Percentiles rank a stretch among this genome's conserved stretches.
phyloP scores from a whole-genome alignment of 331 rosid genomes.

The Malus hybrid region DNA sequence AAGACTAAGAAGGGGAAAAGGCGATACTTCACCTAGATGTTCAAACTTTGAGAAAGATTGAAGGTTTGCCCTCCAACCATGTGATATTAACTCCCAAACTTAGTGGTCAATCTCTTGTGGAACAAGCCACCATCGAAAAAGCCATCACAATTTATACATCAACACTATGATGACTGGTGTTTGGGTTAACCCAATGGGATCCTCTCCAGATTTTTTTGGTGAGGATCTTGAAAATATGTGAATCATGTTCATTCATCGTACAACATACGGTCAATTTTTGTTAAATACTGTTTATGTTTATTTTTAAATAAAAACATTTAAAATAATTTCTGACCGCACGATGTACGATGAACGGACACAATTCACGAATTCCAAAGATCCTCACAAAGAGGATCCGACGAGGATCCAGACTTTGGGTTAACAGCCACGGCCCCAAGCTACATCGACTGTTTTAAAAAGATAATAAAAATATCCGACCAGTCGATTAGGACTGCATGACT shows the following conservation, averaged over 20 bases:
- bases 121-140: background rate
- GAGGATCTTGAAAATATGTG: no score
- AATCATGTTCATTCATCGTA: no score
- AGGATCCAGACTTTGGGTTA: background rate
- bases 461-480: no score
- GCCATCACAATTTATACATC: background rate
- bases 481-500: background rate
- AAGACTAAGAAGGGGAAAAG: background rate
- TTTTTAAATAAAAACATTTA: no score
- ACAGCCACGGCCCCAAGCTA: background rate
- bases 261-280: rapidly evolving
- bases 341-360: no score
- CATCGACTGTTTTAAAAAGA: no score
- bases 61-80: background rate
- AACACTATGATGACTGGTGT: background rate
- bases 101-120: background rate
- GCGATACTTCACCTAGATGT: background rate
- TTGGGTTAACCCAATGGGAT: no score
- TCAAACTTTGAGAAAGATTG: background rate
- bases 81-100: background rate
- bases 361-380: rapidly evolving
- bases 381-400: no score
- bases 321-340: no score
- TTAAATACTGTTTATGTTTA: no score
- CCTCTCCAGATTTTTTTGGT: no score